Evolutionary conservation across 305 asterid species (phyloP).

Genomic region (Stenogyne calaminthoides): DNA sequence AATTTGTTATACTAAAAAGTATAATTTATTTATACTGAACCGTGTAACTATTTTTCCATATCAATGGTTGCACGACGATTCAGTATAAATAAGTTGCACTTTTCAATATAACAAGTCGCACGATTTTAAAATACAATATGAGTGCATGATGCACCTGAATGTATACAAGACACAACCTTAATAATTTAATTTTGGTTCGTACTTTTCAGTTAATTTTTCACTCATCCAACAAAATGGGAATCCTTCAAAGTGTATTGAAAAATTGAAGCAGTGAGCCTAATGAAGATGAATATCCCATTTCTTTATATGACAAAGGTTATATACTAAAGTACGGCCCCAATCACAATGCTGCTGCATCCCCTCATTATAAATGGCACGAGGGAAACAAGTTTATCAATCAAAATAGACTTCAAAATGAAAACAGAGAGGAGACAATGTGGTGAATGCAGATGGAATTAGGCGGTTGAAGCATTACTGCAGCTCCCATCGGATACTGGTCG

Average conservation of each 20-base stretch:
- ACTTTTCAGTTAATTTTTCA: background rate
- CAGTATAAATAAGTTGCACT: too few species aligned
- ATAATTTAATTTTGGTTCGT: background rate
- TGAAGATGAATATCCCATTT: background rate
- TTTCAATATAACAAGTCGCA: too few species aligned
- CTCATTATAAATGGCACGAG: background rate
- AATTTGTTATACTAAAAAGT: too few species aligned
- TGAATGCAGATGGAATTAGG: background rate
- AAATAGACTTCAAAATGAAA: background rate
- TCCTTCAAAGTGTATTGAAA: slow-evolving; percentile 15
- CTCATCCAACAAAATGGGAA: slow-evolving; percentile 18
- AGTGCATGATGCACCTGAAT: too few species aligned
- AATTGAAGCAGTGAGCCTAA: background rate
- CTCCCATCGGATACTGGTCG: slow-evolving; percentile 38
- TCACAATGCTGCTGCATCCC: background rate
- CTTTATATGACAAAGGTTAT: background rate
- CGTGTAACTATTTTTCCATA: too few species aligned
- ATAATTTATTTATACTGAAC: too few species aligned
- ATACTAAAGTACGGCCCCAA: background rate
- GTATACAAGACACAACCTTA: too few species aligned
- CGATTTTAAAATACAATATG: too few species aligned
- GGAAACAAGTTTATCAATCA: background rate
- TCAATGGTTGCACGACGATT: too few species aligned
- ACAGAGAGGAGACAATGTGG: background rate
- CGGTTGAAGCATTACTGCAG: slow-evolving; percentile 40